A percentile compares a stretch with the other conserved stretches of the same genome.
phyloP scores from a whole-genome alignment of 2,329 filamentous ascomycete species.

The Alternaria ventricosa region DNA sequence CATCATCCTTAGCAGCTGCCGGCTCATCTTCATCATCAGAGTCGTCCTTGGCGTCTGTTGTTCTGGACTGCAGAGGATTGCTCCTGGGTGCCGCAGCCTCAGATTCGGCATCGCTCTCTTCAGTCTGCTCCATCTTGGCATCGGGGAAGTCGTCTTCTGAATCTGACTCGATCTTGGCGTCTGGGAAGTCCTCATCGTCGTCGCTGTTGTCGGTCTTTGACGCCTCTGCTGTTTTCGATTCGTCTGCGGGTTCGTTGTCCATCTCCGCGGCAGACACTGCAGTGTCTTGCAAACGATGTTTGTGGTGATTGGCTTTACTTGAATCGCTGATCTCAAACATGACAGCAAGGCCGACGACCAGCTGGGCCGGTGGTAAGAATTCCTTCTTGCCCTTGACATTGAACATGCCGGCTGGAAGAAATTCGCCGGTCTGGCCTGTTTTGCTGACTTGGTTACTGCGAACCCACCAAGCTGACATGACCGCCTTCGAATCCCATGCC shows the following conservation, averaged over 20 bases:
- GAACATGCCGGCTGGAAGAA: slow-evolving; percentile 78
- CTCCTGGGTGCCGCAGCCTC: slow-evolving; percentile 34
- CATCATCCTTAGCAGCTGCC: slow-evolving; percentile 1
- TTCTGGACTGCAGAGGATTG: slow-evolving; percentile 51
- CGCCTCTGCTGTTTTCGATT: slow-evolving; percentile 22
- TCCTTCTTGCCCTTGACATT: slow-evolving; percentile 87
- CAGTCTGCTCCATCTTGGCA: slow-evolving; percentile 44
- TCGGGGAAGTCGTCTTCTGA: slow-evolving; percentile 57
- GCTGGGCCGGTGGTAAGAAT: slow-evolving; percentile 83
- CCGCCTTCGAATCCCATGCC: slow-evolving; percentile 95
- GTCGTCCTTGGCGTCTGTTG: slow-evolving; percentile 15
- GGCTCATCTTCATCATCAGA: slow-evolving; percentile 36
- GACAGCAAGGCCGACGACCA: slow-evolving; percentile 85
- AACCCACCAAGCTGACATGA: slow-evolving; percentile 97
- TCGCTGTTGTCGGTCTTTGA: slow-evolving; percentile 40
- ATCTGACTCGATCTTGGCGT: slow-evolving; percentile 47
- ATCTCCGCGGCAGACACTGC: slow-evolving; percentile 29
- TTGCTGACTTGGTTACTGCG: slow-evolving; percentile 90
- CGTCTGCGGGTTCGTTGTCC: slow-evolving; percentile 21
- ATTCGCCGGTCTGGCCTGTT: slow-evolving; percentile 78
- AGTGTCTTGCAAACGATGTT: slow-evolving; percentile 68
- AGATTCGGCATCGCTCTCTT: slow-evolving; percentile 48
- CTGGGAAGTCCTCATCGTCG: slow-evolving; percentile 56
- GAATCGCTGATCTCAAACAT: slow-evolving; percentile 89
- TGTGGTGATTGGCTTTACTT: slow-evolving; percentile 80